Evolutionary conservation across 192 early-diverging fungal species (phyloP).

Genomic region (Coemansia sp.): DNA sequence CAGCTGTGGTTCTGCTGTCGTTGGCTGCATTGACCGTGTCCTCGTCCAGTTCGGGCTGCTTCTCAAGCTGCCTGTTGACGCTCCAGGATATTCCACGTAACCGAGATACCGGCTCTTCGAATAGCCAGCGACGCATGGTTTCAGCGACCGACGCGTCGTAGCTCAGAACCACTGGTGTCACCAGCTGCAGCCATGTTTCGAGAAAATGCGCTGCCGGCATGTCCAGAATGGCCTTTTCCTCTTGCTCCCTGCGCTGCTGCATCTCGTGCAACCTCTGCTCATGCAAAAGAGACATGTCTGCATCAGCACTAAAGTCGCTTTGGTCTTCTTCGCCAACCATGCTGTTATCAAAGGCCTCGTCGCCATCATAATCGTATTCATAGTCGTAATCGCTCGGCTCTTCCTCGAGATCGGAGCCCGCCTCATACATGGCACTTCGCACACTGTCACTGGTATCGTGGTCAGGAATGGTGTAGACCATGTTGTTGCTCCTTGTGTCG

Average conservation of each 20-base stretch:
- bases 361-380: not conserved
- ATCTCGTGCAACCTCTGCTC: slow-evolving; percentile 21
- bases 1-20: not conserved
- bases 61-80: slow-evolving; percentile 35
- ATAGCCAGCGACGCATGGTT: slow-evolving; percentile 36
- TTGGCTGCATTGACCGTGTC: not conserved
- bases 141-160: slow-evolving; percentile 22
- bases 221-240: slow-evolving; percentile 32
- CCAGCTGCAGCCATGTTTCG: slow-evolving; percentile 33
- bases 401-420: not conserved
- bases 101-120: slow-evolving; percentile 5
- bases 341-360: slow-evolving; percentile 17
- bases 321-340: slow-evolving; percentile 6
- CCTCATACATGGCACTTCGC: slow-evolving; percentile 1
- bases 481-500: too few relatives aligned
- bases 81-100: slow-evolving; percentile 16
- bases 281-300: slow-evolving; percentile 3
- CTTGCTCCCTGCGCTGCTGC: slow-evolving; percentile 23
- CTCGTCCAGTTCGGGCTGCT: slow-evolving; percentile 34
- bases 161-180: slow-evolving; percentile 18
- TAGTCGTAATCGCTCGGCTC: slow-evolving; percentile 4
- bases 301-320: not conserved
- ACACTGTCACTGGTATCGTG: not conserved
- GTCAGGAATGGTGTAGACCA: not conserved
- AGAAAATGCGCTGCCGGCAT: slow-evolving; percentile 35